Conservation (phyloP, 2,329 filamentous ascomycete genomes). For the Alternaria ethzedia region DNA sequence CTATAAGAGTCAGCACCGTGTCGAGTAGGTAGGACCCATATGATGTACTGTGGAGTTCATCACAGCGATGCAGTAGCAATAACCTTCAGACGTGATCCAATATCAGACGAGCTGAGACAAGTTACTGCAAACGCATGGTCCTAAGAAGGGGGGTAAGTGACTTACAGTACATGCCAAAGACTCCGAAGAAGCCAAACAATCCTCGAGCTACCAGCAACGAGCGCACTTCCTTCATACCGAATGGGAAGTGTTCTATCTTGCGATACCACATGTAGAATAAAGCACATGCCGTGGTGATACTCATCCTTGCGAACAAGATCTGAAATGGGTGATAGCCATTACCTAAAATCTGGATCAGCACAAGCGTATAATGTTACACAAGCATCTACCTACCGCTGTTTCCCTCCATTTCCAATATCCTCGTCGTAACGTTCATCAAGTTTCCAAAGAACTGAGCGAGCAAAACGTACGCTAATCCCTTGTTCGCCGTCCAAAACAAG, state of each 20-base stretch:
- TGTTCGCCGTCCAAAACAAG: conserved; percentile 68
- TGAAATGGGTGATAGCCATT: conserved; percentile 77
- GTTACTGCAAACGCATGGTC: background rate
- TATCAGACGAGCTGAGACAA: conserved; percentile 4
- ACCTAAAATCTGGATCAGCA: conserved; percentile 34
- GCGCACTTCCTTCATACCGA: conserved; percentile 72
- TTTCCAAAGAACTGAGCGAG: conserved; percentile 80
- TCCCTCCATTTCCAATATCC: conserved; percentile 72
- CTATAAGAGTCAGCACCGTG: conserved; percentile 36
- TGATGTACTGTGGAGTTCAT: conserved; percentile 3
- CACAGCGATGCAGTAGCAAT: background rate
- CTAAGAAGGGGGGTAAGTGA: conserved; percentile 39
- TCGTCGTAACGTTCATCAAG: conserved; percentile 82
- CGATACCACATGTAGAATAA: conserved; percentile 76
- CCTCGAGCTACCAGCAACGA: conserved; percentile 72
- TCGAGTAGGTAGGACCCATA: conserved; percentile 21
- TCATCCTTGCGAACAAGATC: conserved; percentile 81
- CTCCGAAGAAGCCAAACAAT: conserved; percentile 74
- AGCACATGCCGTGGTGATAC: conserved; percentile 71
- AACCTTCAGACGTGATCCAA: background rate
- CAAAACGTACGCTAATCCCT: conserved; percentile 75
- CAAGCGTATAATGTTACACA: rapidly evolving
- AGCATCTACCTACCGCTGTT: conserved; percentile 57
- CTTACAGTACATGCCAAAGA: conserved; percentile 76
- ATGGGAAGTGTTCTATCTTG: conserved; percentile 70